Base-by-base conservation (phyloP, 306 rosid genomes). In the Comarum palustre region DNA sequence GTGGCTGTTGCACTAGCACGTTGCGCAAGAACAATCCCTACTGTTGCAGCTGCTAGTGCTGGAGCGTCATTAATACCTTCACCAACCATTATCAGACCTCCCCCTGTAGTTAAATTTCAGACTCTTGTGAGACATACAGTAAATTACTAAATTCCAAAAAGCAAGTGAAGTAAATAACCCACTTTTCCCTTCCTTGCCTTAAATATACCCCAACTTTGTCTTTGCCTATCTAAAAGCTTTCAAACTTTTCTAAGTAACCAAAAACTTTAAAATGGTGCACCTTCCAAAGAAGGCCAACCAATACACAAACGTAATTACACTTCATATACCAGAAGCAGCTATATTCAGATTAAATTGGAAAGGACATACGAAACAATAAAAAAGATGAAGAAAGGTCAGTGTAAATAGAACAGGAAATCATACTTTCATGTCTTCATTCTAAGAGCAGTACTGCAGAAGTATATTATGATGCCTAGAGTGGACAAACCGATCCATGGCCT, bases 41-140 rank as follows among this genome's bases (percentile, higher is more conserved):
- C 88, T 29, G 99, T 91, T 67, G 99, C 99, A 19, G 97, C 96
- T 41, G 99, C 99, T 69, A 94, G 97, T 74, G 97, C 99, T 20
- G 99, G 99, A 72, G 97, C 97, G 76, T 94, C 99, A 71, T 91
- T 94, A 68, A 94, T 94, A 32, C 99, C 97, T 83, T 94, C 99
- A 31, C 99, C 97, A 48, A 94, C 99, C 97, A 94, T 94, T 73
- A 94, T 88, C 70, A 94, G 82, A 77, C 97, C 99, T 74, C 96
- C 95, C 34, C 99, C 99, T 94, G 83, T 41, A 61, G 75, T 64
- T 38, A 58, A 20, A 69, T 47, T 34, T 25, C 51, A 52, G 69
- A 58, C 16, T 34, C 31, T 20, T 36, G 43, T 61, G 52, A 67
- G 55, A 39, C 58, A 47, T 36, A 61, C n/a, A 5, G 32, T 22